Evolutionary conservation across 208 protist genomes (phyloP).

Genomic region (Phytomonas sp.): DNA sequence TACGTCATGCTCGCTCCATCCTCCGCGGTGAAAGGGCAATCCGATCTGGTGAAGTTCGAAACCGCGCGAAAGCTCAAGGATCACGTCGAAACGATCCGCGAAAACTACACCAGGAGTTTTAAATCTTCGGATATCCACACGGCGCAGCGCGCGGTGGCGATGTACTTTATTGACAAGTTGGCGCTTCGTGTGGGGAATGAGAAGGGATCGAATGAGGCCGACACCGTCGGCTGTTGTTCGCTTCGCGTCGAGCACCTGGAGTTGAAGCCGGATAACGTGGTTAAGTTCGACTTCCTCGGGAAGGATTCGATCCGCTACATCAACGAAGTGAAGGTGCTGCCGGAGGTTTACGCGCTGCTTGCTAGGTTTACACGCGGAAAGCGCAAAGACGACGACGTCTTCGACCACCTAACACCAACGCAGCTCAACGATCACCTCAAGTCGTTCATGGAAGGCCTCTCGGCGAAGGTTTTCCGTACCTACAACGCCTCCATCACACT

Average conservation of each 20-base stretch:
- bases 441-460: conserved; percentile 94
- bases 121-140: conserved; percentile 36
- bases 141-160: conserved; percentile 93
- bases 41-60: conserved; percentile 98
- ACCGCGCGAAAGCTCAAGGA: conserved; percentile 94
- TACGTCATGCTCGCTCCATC: conserved; percentile 96
- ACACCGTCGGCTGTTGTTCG: conserved; percentile 98
- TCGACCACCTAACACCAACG: conserved; percentile 88
- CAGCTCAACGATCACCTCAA: conserved; percentile 97
- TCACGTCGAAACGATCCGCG: conserved; percentile 91
- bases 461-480: conserved; percentile 99
- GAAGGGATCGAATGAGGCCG: conserved; percentile 96
- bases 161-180: conserved; percentile 98
- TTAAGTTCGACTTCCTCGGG: conserved; percentile 97
- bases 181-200: conserved; percentile 99
- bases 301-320: conserved; percentile 98
- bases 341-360: conserved; percentile 91
- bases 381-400: conserved; percentile 84
- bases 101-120: conserved; percentile 89
- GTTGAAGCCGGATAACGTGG: conserved; percentile 52
- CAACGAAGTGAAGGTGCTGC: conserved; percentile 88
- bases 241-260: conserved; percentile 96
- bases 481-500: conserved; percentile 99
- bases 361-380: conserved; percentile 82
- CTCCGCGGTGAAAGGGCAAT: conserved; percentile 93